These are phyloP conservation scores for Verticillium nonalfalfae DNA, from an alignment of 2,329 filamentous ascomycete genomes.

Conservation along the genomic window DNA sequence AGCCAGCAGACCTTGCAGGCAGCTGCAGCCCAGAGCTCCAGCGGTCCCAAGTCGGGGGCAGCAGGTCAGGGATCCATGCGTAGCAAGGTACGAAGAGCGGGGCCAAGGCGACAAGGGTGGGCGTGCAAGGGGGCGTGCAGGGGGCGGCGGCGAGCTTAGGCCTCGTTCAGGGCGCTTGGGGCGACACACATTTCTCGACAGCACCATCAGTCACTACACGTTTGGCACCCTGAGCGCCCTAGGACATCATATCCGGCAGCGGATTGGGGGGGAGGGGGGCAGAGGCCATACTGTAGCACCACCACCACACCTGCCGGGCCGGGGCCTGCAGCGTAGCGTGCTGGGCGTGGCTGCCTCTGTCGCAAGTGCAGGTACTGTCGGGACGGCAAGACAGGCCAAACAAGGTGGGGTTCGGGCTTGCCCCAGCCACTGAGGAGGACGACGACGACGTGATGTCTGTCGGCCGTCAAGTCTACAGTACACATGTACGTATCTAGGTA, in stretches of 20 bases:
- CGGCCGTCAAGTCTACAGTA: not conserved
- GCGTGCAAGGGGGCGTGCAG: not conserved
- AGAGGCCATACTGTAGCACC: not conserved
- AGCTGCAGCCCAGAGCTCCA: not conserved
- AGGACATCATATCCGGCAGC: not conserved
- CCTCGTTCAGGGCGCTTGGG: not conserved
- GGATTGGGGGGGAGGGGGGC: not conserved
- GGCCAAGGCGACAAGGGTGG: not conserved
- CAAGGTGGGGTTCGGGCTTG: not conserved
- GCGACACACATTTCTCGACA: not conserved
- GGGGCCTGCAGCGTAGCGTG: not conserved
- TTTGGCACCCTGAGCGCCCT: not conserved
- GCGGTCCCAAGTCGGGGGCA: not conserved
- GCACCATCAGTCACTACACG: not conserved
- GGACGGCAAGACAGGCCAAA: not conserved
- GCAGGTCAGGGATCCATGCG: not conserved
- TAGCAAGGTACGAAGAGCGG: not conserved
- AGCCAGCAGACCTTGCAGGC: not conserved
- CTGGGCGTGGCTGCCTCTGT: not conserved
- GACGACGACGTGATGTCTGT: not conserved
- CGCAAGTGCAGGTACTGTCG: no score
- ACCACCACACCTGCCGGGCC: not conserved
- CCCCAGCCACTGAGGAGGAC: not conserved
- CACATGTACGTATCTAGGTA: no score
- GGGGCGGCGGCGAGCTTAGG: not conserved